phyloP scores from a whole-genome alignment of 2,329 filamentous ascomycete species.

The Pseudopithomyces maydicus region DNA sequence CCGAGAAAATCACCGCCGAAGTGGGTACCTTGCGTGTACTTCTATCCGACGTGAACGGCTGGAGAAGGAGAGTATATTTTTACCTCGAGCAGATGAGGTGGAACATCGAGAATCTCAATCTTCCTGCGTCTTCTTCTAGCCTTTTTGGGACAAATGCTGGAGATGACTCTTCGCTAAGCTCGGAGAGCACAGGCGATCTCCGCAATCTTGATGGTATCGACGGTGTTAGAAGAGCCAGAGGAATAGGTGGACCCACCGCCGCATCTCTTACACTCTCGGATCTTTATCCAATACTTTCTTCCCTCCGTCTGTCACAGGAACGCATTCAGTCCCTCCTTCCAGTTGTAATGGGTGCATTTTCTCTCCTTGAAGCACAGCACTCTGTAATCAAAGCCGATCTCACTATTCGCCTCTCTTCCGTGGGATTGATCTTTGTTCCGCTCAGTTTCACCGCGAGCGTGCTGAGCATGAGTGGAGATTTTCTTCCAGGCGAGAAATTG shows the following conservation, averaged over 20 bases:
- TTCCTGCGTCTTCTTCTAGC: no score
- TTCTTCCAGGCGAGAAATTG: conserved; percentile 1
- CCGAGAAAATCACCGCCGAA: conserved; percentile 6
- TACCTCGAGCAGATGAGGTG: conserved; percentile 12
- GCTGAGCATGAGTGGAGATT: conserved; percentile 10
- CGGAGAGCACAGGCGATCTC: no score
- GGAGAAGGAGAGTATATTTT: conserved; percentile 7
- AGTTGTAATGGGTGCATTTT: conserved; percentile 12
- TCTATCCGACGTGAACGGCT: conserved; percentile 8
- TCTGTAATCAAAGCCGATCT: conserved; percentile 6
- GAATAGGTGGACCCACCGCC: background rate
- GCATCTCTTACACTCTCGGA: background rate
- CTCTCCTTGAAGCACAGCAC: conserved; percentile 11
- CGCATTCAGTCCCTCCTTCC: conserved; percentile 13
- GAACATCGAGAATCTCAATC: conserved; percentile 5
- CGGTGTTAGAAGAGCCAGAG: background rate
- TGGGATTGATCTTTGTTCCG: conserved; percentile 8
- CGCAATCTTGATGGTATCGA: no score
- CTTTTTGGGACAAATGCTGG: background rate
- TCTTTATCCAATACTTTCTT: background rate
- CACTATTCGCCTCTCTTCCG: conserved; percentile 4
- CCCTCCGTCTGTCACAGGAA: conserved; percentile 2
- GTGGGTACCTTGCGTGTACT: background rate
- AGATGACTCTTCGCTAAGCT: background rate
- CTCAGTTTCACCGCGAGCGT: conserved; percentile 10